Conservation (phyloP, 306 rosid genomes). For the Pyrus bretschneideri region DNA sequence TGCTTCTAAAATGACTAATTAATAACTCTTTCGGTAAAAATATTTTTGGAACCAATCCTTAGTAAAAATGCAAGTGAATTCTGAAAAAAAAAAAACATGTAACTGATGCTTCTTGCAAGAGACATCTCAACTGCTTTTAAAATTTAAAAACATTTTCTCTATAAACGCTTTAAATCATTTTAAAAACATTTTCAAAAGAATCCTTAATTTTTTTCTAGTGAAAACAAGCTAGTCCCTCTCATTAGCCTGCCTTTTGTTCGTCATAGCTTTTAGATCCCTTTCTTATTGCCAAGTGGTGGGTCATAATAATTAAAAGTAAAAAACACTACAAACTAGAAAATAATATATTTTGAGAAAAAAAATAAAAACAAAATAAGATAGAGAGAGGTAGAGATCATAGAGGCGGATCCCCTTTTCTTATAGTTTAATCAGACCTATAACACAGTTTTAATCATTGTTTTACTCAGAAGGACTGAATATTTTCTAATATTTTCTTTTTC, state of each 20-base stretch:
- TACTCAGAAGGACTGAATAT: not conserved
- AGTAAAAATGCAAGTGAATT: too few species aligned
- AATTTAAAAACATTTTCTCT: too few species aligned
- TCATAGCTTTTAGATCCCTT: not conserved
- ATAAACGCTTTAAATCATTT: too few species aligned
- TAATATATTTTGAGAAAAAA: not conserved
- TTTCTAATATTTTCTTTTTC: not conserved
- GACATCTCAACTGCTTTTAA: too few species aligned
- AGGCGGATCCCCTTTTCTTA: not conserved
- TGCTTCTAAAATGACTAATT: too few species aligned
- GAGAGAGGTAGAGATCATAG: not conserved
- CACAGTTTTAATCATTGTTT: not conserved
- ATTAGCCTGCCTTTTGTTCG: not conserved
- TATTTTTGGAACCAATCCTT: too few species aligned
- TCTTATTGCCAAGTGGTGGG: slow-evolving; percentile 1
- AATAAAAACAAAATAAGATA: not conserved
- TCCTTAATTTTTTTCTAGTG: not conserved
- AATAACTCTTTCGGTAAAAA: too few species aligned
- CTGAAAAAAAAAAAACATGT: too few species aligned
- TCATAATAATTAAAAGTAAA: not conserved
- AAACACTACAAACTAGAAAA: not conserved
- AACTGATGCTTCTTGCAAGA: too few species aligned
- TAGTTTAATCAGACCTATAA: not conserved
- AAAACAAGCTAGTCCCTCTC: not conserved
- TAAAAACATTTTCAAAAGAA: too few species aligned